Evolutionary conservation across 2,329 filamentous ascomycete genomes (phyloP).

Genomic region (Talaromyces sp.): DNA sequence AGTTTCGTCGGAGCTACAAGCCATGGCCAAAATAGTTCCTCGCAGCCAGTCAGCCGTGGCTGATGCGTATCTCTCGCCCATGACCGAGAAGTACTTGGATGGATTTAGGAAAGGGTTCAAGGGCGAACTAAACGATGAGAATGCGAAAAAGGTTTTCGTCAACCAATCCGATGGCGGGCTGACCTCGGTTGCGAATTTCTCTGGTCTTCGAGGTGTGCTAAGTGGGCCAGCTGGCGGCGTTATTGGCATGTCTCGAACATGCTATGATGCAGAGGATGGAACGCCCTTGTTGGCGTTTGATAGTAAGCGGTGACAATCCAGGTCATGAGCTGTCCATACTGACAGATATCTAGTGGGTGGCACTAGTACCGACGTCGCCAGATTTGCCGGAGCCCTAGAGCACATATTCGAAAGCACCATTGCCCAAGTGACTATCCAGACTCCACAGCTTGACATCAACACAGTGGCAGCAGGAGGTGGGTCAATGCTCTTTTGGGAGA

Average conservation of each 20-base stretch:
- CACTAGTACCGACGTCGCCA: conserved; percentile 80
- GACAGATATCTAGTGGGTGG: conserved; percentile 60
- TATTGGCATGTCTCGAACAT: conserved; percentile 79
- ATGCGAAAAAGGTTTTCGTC: conserved; percentile 70
- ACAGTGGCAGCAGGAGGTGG: conserved; percentile 82
- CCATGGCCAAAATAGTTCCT: conserved; percentile 72
- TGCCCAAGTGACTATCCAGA: conserved; percentile 86
- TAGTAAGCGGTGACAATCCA: conserved; percentile 35
- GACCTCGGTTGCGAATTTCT: conserved; percentile 57
- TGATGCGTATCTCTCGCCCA: conserved; percentile 70
- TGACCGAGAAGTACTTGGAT: conserved; percentile 65
- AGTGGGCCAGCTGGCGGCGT: conserved; percentile 89
- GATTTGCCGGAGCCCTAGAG: conserved; percentile 81
- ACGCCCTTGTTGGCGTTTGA: conserved; percentile 89
- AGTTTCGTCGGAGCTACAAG: conserved; percentile 71
- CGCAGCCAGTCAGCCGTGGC: conserved; percentile 69
- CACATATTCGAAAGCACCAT: conserved; percentile 91
- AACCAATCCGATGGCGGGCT: conserved; percentile 77
- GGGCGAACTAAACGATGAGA: conserved; percentile 65
- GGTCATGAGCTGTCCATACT: too few relatives aligned
- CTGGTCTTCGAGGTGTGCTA: conserved; percentile 75
- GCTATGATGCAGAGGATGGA: conserved; percentile 73
- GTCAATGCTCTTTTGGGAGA: conserved; percentile 69
- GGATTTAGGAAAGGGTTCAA: conserved; percentile 60
- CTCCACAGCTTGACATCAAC: conserved; percentile 86